Evolutionary conservation across 345 rosid species (phyloP), one percentile per base, ranked within the genome.

Genomic region (Angophora floribunda): DNA sequence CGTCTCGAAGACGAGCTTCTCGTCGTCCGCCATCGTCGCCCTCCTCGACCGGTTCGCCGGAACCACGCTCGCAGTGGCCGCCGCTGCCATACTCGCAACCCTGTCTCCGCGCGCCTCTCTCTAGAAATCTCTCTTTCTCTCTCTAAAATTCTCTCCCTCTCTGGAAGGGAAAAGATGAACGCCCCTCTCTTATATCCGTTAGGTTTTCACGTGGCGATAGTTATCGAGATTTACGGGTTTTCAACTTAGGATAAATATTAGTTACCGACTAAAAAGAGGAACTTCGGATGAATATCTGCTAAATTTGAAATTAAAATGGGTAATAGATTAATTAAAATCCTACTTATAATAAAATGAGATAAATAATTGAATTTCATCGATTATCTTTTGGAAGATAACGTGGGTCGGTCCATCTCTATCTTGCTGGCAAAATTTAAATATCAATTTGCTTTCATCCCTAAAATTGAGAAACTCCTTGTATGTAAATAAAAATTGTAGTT

Each of bases 1-100:
- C 47, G 99, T 97, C 92, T 98, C 97, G 89, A 97, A 97, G 41
- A 94, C 95, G 88, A 97, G 78, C 92, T 94, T 95, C 92, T 94
- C 93, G 92, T 93, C 86, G 90, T 88, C 92, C 6, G 63, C 88
- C 89, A 61, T 85, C 87, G 85, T 59, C 84, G 92, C 89, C 89
- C 95, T 51, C 67, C 95, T 63, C 79, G 87, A 45, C 49, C 91
- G 87, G 88, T 90, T 90, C 24, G 89, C 88, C 84, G 91, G 91
- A 28, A 90, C 91, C 79, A 90, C 91, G 88, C 89, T 89, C n/a
- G 86, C 30, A 78, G 88, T 85, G 44, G 89, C 52, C 51, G 89
- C 90, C 86, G 88, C 86, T 45, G 89, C 90, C 88, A 86, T 88
- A 1, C 4, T 52, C 45, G 65, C 47, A 50, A 55, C 41, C 30